These are phyloP conservation scores for Melastoma malabathricum DNA, from an alignment of 345 rosid genomes.

Conservation along the genomic window DNA sequence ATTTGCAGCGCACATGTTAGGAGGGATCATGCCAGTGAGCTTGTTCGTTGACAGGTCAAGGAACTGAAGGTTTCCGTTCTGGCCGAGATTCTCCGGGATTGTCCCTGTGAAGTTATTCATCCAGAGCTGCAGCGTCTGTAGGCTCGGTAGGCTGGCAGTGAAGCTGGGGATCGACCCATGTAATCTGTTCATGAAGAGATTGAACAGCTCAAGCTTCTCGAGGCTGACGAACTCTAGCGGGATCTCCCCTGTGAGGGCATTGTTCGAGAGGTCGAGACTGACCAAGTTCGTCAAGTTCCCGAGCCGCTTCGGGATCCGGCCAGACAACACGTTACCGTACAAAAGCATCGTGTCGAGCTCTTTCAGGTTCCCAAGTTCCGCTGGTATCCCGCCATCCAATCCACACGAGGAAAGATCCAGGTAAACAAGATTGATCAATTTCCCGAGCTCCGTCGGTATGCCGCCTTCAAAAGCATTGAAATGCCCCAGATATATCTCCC, in stretches of 20 bases:
- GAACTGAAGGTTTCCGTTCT: constrained; percentile 43
- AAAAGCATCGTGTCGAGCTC: constrained; percentile 51
- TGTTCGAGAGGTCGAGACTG: constrained; percentile 65
- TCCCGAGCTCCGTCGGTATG: constrained; percentile 60
- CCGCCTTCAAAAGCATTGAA: constrained; percentile 60
- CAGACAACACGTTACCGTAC: constrained; percentile 58
- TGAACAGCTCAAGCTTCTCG: constrained; percentile 45
- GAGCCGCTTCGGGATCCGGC: constrained; percentile 47
- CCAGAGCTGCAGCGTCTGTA: constrained; percentile 61
- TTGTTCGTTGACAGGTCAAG: constrained; percentile 83
- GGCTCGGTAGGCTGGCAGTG: constrained; percentile 39
- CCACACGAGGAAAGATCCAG: constrained; percentile 69
- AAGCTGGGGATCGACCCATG: constrained; percentile 75
- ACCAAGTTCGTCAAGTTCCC: constrained; percentile 65
- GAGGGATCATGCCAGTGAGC: constrained; percentile 67
- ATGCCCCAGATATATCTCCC: constrained; percentile 59
- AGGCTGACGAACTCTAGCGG: constrained; percentile 57
- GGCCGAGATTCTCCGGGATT: constrained; percentile 63
- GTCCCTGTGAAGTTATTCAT: constrained; percentile 80
- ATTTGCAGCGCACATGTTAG: constrained; percentile 36
- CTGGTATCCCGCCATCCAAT: constrained; percentile 61
- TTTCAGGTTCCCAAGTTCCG: constrained; percentile 49
- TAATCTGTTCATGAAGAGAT: constrained; percentile 61
- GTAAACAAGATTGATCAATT: constrained; percentile 41
- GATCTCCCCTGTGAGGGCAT: constrained; percentile 61